Base-by-base conservation (phyloP, 371 early-diverging fungal genomes). In the Parasitella parasitica region DNA sequence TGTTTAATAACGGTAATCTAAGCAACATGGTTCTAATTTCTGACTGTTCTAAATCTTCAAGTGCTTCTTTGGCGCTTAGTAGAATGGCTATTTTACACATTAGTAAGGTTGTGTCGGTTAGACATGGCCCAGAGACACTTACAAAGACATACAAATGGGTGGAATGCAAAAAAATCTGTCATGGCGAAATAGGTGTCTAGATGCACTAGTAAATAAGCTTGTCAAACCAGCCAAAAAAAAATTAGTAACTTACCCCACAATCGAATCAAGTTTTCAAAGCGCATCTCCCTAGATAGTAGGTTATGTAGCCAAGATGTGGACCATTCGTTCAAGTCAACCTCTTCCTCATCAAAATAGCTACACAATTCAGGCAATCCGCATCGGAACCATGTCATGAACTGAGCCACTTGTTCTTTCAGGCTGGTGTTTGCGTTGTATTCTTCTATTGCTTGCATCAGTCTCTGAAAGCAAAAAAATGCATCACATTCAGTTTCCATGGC, bases 321-420 rank as follows among this genome's bases (percentile, higher is more conserved):
- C 93, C 94, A 95, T 57, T 94, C 96, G 66, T 90, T 88, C 41
- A 93, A 78, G 52, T 94, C 91, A 26, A 96, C 93, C 67, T 96
- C 96, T 64, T 97, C 97, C 50, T 97, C 97, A 73, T 95, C 94
- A 79, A 97, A 95, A 75, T 93, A 94, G 67, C 86, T 91, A 67
- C 89, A 89, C 74, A 82, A 46, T 26, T 94, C 94, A 13, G 93
- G 92, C 51, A 91, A 72, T 27, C 88, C 75, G 26, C 82, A 83
- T 30, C 94, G 74, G 71, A 92, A 91, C 28, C 91, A 75, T 26
- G 90, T 89, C 82, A 91, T 85, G 59, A 94, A 94, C 56, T 88
- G 86, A n/a, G 91, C 89, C 5, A 92, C 81, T n/a, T 85, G 82
- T 70, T 82, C 76, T 59, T 86, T 86, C 52, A 89, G 75, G n/a